These are phyloP conservation scores for Plasmodium malariae DNA, from an alignment of 169 alveolate species.

Conservation along the genomic window DNA sequence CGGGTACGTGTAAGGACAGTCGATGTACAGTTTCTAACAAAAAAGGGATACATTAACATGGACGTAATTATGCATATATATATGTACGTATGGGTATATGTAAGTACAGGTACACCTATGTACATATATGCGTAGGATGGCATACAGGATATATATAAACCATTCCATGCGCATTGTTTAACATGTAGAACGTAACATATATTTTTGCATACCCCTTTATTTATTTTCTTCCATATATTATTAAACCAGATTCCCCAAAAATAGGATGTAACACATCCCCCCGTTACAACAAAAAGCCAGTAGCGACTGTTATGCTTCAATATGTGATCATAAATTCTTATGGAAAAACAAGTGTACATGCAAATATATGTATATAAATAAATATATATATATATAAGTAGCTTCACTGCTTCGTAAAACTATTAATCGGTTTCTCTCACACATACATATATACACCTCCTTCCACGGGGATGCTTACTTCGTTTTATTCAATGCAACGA, in stretches of 20 bases:
- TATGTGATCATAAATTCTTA: conserved; percentile 70
- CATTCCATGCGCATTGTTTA: too few species aligned
- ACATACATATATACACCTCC: not conserved
- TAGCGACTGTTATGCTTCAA: conserved; percentile 62
- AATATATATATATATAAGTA: not conserved
- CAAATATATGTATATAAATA: not conserved
- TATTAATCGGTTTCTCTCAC: not conserved
- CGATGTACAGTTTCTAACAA: conserved; percentile 64
- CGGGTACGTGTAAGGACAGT: conserved; percentile 72
- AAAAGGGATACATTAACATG: not conserved
- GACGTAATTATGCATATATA: not conserved
- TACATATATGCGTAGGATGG: not conserved
- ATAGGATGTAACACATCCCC: conserved; percentile 72
- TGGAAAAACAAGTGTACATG: not conserved
- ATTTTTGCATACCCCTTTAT: conserved; percentile 60
- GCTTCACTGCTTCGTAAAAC: not conserved
- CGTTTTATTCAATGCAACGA: conserved; percentile 54
- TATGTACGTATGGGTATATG: not conserved
- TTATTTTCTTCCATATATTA: conserved; percentile 59
- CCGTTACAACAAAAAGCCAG: conserved; percentile 66
- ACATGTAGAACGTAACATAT: not conserved
- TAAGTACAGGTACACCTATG: not conserved
- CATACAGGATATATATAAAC: not conserved
- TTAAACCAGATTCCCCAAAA: conserved; percentile 76
- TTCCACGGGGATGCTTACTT: conserved; percentile 10